Conservation (phyloP, 2,329 filamentous ascomycete species). For the Pseudocercospora vitis region DNA sequence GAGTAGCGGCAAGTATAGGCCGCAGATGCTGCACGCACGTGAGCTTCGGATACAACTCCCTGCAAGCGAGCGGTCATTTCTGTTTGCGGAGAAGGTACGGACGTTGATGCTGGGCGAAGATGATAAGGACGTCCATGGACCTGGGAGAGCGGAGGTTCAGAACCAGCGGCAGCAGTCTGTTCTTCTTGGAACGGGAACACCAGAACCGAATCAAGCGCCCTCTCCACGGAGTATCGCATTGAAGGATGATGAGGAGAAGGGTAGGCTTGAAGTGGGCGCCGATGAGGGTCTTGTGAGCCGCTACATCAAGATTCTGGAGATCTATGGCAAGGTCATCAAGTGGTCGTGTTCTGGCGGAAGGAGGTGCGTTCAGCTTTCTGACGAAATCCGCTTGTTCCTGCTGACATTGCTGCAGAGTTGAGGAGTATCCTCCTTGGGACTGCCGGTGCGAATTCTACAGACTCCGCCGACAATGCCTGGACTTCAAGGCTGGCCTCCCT, state of each 20-base stretch:
- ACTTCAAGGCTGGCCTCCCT: conserved; percentile 58
- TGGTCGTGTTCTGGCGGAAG: conserved; percentile 61
- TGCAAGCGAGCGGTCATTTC: conserved; percentile 65
- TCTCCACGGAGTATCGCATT: conserved; percentile 24
- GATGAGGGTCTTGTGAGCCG: conserved; percentile 51
- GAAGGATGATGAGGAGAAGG: conserved; percentile 43
- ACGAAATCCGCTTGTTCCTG: neutral
- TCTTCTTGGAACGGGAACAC: conserved; percentile 30
- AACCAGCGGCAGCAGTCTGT: conserved; percentile 50
- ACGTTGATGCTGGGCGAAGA: conserved; percentile 52
- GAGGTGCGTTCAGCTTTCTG: conserved; percentile 41
- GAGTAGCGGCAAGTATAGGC: conserved; percentile 62
- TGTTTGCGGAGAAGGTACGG: conserved; percentile 59
- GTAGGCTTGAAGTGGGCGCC: conserved; percentile 54
- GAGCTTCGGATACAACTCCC: conserved; percentile 67
- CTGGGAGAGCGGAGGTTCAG: conserved; percentile 42
- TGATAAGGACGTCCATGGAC: conserved; percentile 38
- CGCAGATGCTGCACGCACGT: conserved; percentile 59
- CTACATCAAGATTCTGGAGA: conserved; percentile 55
- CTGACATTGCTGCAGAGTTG: conserved; percentile 39
- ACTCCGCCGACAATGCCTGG: conserved; percentile 53
- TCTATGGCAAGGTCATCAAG: conserved; percentile 56
- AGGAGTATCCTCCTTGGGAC: conserved; percentile 62
- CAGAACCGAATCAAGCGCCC: conserved; percentile 23
- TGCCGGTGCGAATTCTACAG: conserved; percentile 55